phyloP scores from a whole-genome alignment of 2,329 filamentous ascomycete species.

The Leptosphaerulina australis region DNA sequence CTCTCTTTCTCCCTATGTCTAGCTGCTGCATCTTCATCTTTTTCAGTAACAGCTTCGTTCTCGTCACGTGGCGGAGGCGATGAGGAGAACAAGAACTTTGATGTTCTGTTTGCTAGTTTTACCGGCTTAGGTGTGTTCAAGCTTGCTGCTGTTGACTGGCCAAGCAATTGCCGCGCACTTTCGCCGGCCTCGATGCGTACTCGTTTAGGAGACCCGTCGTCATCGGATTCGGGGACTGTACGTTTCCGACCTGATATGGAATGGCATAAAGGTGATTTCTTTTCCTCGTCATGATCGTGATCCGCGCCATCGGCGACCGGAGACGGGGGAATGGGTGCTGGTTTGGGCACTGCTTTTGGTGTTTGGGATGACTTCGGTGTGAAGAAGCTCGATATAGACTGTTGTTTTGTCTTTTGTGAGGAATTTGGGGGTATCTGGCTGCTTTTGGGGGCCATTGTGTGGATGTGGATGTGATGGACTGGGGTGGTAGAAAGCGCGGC shows the following conservation, averaged over 20 bases:
- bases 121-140: slow-evolving; percentile 39
- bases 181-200: slow-evolving; percentile 34
- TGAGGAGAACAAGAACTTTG: slow-evolving; percentile 64
- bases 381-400: slow-evolving; percentile 87
- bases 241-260: slow-evolving; percentile 32
- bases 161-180: slow-evolving; percentile 30
- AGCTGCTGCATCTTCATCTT: slow-evolving; percentile 59
- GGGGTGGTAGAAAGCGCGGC: background rate
- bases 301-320: slow-evolving; percentile 21
- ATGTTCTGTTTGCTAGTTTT: slow-evolving; percentile 58
- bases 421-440: slow-evolving; percentile 39
- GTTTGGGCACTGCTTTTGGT: slow-evolving; percentile 34
- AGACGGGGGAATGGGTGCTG: slow-evolving; percentile 27
- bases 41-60: slow-evolving; percentile 49
- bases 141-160: slow-evolving; percentile 28
- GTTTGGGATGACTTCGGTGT: slow-evolving; percentile 53
- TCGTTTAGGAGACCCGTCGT: slow-evolving; percentile 50
- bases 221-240: slow-evolving; percentile 48
- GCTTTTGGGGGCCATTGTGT: slow-evolving; percentile 48
- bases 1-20: slow-evolving; percentile 67
- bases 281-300: slow-evolving; percentile 22
- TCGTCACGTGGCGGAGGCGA: slow-evolving; percentile 49
- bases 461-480: slow-evolving; percentile 1
- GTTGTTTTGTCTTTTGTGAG: slow-evolving; percentile 68
- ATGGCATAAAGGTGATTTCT: background rate